Percentiles rank a stretch among this genome's conserved stretches.
These are phyloP conservation scores for Pichia scutulata DNA, from an alignment of 805 yeast genomes.

Conservation along the genomic window DNA sequence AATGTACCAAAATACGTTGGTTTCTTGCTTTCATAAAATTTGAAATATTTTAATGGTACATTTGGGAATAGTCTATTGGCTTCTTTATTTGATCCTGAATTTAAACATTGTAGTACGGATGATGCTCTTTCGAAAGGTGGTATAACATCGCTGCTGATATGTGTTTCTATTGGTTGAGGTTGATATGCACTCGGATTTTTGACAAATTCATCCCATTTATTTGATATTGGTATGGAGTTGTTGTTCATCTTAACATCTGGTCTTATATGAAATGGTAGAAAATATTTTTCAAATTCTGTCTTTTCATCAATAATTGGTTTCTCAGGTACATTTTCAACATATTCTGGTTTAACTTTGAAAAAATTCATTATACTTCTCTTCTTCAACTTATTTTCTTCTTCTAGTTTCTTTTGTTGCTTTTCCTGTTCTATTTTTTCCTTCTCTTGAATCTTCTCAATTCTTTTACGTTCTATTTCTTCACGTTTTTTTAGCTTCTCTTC, in stretches of 20 bases:
- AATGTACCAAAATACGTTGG: slow-evolving; percentile 30
- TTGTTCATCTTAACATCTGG: slow-evolving; percentile 18
- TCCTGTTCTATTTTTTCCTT: slow-evolving; percentile 19
- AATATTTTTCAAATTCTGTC: slow-evolving; percentile 20
- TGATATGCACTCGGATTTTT: neutral
- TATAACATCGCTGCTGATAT: neutral
- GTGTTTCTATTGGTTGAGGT: neutral
- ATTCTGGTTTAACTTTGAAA: slow-evolving; percentile 20
- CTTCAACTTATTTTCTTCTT: slow-evolving; percentile 21
- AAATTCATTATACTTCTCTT: slow-evolving; percentile 28
- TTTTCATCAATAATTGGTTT: neutral
- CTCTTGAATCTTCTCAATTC: slow-evolving; percentile 11
- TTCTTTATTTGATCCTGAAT: slow-evolving; percentile 25
- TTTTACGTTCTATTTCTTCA: slow-evolving; percentile 12
- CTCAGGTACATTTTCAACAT: no score
- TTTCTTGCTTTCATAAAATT: slow-evolving; percentile 35
- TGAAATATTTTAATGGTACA: slow-evolving; percentile 29
- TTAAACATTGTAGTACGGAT: slow-evolving; percentile 26
- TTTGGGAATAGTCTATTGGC: slow-evolving; percentile 28
- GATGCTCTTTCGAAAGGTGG: slow-evolving; percentile 16
- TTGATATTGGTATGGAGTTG: neutral
- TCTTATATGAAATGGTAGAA: slow-evolving; percentile 24
- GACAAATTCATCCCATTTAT: slow-evolving; percentile 9
- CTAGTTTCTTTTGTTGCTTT: slow-evolving; percentile 22
- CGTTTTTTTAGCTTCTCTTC: slow-evolving; percentile 11